A percentile compares a stretch with the other conserved stretches of the same genome.
Conservation (phyloP, 192 early-diverging fungal genomes). For the Phycomyces nitens region DNA sequence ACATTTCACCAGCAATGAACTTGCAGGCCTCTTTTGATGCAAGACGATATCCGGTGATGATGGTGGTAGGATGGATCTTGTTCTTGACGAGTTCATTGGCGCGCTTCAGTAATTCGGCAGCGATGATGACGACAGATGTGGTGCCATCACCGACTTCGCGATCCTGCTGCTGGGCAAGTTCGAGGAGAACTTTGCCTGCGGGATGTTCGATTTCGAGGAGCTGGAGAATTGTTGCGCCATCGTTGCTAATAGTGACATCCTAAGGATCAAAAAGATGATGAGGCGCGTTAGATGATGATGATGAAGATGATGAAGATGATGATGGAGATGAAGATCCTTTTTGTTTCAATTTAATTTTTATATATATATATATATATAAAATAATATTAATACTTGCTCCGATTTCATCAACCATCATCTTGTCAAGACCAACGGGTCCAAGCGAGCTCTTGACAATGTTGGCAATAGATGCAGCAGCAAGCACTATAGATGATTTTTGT, state of each 20-base stretch:
- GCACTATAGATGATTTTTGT: conserved; percentile 58
- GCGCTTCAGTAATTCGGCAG: conserved; percentile 89
- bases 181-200: conserved; percentile 91
- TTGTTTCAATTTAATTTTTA: too few relatives aligned
- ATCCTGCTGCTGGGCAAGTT: conserved; percentile 98
- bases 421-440: conserved; percentile 98
- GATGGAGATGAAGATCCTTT: too few relatives aligned
- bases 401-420: conserved; percentile 99
- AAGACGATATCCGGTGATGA: conserved; percentile 92
- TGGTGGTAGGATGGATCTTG: conserved; percentile 97
- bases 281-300: not conserved
- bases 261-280: conserved; percentile 25
- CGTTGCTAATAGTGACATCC: conserved; percentile 99
- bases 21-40: conserved; percentile 97
- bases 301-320: too few relatives aligned
- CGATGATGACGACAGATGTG: conserved; percentile 98
- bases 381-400: conserved; percentile 61
- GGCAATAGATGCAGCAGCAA: conserved; percentile 90
- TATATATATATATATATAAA: not conserved
- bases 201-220: conserved; percentile 98
- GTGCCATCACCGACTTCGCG: conserved; percentile 99
- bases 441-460: conserved; percentile 97
- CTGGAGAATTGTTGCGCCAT: conserved; percentile 95
- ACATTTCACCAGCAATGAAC: conserved; percentile 95
- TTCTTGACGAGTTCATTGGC: conserved; percentile 97